Percentiles rank a stretch among this genome's conserved stretches.
phyloP scores from a whole-genome alignment of 2,329 filamentous ascomycete species.

The Aureobasidium musti region DNA sequence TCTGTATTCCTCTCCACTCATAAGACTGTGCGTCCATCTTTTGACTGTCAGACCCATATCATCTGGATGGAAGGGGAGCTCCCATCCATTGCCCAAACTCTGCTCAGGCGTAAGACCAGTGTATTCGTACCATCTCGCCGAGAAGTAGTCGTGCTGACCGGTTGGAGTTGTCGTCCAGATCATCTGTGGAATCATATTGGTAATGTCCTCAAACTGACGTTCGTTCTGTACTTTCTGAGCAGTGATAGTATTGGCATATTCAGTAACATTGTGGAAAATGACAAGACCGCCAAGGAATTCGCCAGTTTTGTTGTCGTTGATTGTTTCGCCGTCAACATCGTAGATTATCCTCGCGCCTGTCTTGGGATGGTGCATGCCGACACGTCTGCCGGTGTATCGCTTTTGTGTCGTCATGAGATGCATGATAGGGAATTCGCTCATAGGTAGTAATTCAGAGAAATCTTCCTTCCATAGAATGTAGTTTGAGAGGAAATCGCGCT shows the following conservation, averaged over 20 bases:
- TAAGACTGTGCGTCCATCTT: conserved; percentile 63
- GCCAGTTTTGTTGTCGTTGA: conserved; percentile 65
- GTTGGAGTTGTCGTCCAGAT: conserved; percentile 73
- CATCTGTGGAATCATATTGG: conserved; percentile 60
- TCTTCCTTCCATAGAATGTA: conserved; percentile 67
- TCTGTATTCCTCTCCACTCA: conserved; percentile 67
- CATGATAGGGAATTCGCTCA: conserved; percentile 67
- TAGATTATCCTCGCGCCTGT: conserved; percentile 59
- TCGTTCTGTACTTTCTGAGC: conserved; percentile 71
- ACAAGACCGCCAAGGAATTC: conserved; percentile 74
- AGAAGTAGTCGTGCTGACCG: conserved; percentile 71
- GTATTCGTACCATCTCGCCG: conserved; percentile 76
- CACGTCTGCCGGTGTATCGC: conserved; percentile 59
- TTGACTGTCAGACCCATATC: conserved; percentile 60
- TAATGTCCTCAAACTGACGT: conserved; percentile 72
- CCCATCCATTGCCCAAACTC: conserved; percentile 65
- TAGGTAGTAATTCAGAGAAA: conserved; percentile 60
- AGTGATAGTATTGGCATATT: conserved; percentile 67
- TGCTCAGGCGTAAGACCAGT: conserved; percentile 66
- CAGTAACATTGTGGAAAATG: conserved; percentile 71
- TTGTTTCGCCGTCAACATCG: conserved; percentile 67
- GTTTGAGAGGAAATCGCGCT: conserved; percentile 57
- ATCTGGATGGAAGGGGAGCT: conserved; percentile 67
- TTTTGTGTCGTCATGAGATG: conserved; percentile 63
- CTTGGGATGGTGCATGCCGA: conserved; percentile 63